phyloP scores from a whole-genome alignment of 108 stramenopile genomes.

The Cyclotella baltica region DNA sequence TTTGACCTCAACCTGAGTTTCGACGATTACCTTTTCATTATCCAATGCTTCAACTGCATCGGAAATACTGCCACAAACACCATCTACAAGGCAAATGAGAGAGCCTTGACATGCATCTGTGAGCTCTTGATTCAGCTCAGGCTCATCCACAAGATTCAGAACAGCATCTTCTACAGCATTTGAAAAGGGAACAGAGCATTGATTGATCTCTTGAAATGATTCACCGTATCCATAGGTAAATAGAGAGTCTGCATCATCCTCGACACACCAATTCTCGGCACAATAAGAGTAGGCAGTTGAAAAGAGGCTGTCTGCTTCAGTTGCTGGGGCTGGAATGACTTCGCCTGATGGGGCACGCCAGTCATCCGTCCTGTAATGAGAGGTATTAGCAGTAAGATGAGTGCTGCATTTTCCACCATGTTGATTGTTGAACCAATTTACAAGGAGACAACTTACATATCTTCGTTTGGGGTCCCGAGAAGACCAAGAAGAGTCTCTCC shows the following conservation, averaged over 20 bases:
- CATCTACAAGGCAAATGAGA: constrained; percentile 29
- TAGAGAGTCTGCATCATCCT: constrained; percentile 13
- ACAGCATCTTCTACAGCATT: constrained; percentile 19
- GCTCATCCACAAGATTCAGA: background rate
- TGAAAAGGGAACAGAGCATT: constrained; percentile 13
- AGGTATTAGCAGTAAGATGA: background rate
- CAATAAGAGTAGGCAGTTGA: constrained; percentile 32
- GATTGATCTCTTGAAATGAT: constrained; percentile 25
- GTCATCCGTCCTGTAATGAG: constrained; percentile 1
- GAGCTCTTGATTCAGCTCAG: constrained; percentile 1
- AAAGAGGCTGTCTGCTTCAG: constrained; percentile 13
- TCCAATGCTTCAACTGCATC: background rate
- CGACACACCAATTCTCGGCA: constrained; percentile 27
- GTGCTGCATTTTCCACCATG: background rate
- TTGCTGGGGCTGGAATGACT: background rate
- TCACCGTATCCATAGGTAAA: background rate
- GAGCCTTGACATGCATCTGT: constrained; percentile 15
- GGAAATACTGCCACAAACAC: constrained; percentile 18
- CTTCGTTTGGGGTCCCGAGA: constrained; percentile 18
- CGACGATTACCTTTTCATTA: constrained; percentile 17
- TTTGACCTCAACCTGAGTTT: constrained; percentile 7
- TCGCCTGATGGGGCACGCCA: constrained; percentile 4
- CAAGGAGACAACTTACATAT: background rate
- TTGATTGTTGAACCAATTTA: no score
- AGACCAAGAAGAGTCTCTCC: constrained; percentile 26